Evolutionary conservation across 495 filamentous ascomycete genomes (phyloP).

Genomic region (Penicillium fimorum): DNA sequence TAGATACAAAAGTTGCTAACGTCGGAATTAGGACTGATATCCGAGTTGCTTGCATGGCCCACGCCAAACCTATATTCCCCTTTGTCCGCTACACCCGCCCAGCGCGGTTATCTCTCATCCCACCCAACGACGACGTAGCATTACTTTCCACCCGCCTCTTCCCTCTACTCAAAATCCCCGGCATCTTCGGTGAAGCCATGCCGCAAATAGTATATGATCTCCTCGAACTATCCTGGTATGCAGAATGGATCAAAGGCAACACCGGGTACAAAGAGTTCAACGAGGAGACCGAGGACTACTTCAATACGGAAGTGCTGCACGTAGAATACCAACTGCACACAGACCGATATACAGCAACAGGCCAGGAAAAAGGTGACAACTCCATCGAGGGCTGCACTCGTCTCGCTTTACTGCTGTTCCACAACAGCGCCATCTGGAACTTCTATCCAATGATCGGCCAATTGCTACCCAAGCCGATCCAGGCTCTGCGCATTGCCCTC

Average conservation of each 20-base stretch:
- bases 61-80: constrained; percentile 47
- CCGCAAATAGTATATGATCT: constrained; percentile 40
- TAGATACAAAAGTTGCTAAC: constrained; percentile 11
- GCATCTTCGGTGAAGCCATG: constrained; percentile 38
- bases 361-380: constrained; percentile 55
- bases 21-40: constrained; percentile 41
- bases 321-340: constrained; percentile 44
- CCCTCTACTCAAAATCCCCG: constrained; percentile 39
- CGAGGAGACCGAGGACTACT: constrained; percentile 45
- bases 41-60: constrained; percentile 46
- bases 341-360: constrained; percentile 58
- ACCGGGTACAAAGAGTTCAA: constrained; percentile 35
- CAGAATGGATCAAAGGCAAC: constrained; percentile 42
- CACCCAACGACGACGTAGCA: constrained; percentile 37
- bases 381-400: constrained; percentile 46
- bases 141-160: constrained; percentile 38
- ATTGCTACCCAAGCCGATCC: constrained; percentile 41
- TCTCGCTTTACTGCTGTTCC: constrained; percentile 44
- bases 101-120: constrained; percentile 33
- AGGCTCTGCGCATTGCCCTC: constrained; percentile 38
- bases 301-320: constrained; percentile 46
- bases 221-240: constrained; percentile 41
- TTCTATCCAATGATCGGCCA: constrained; percentile 45
- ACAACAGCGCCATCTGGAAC: constrained; percentile 48
- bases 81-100: constrained; percentile 43